A percentile compares a stretch with the other conserved stretches of the same genome.
phyloP scores from a whole-genome alignment of 345 rosid species.

The Psidium friedrichsthalianum region DNA sequence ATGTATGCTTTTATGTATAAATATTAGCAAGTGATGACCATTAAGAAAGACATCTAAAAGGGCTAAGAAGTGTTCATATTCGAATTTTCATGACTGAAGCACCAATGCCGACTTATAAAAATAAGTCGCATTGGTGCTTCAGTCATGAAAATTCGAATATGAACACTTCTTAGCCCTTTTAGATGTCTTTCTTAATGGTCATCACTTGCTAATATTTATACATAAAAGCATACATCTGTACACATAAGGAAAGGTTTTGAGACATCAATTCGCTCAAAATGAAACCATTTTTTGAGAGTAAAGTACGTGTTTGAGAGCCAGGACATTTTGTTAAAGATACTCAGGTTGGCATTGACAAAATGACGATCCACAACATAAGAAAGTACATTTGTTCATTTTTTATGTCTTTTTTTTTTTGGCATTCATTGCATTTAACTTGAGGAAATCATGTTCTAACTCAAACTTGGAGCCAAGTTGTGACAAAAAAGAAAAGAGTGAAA shows the following conservation, averaged over 20 bases:
- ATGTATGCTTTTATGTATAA: neutral
- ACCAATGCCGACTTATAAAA: neutral
- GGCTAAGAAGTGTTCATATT: neutral
- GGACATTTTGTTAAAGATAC: neutral
- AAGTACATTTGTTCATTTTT: neutral
- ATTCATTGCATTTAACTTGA: neutral
- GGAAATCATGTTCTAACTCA: neutral
- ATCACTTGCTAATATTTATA: neutral
- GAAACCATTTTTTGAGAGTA: neutral
- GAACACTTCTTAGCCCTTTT: neutral
- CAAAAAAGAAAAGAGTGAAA: neutral
- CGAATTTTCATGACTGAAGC: neutral
- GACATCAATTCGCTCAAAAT: neutral
- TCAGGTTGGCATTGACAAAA: neutral
- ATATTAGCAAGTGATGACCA: neutral
- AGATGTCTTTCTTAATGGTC: neutral
- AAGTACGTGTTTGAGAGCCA: neutral
- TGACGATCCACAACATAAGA: neutral
- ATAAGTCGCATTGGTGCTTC: neutral
- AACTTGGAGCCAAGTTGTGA: neutral
- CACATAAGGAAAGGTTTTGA: neutral
- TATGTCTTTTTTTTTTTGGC: neutral
- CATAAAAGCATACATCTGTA: neutral
- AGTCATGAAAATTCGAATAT: neutral
- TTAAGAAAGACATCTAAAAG: neutral